A percentile compares a stretch with the other conserved stretches of the same genome.
Evolutionary conservation across 2,329 filamentous ascomycete species (phyloP).

Genomic region (Colletotrichum orbiculare): DNA sequence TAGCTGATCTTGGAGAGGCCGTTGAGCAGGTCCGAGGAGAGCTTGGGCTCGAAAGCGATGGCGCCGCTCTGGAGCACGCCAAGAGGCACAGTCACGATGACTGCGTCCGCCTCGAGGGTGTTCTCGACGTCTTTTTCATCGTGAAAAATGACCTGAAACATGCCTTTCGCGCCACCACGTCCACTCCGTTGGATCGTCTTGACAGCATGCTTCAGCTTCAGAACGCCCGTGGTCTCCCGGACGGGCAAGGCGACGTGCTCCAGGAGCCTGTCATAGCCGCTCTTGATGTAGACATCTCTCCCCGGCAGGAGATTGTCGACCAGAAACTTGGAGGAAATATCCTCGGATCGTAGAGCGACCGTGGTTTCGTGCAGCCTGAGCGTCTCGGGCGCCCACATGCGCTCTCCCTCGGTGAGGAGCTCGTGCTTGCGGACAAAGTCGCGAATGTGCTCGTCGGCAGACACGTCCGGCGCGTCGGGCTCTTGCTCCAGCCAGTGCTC

Average conservation of each 20-base stretch:
- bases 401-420: conserved; percentile 10
- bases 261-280: conserved; percentile 12
- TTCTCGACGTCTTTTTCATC: neutral
- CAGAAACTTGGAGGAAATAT: conserved; percentile 5
- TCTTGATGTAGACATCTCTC: conserved; percentile 13
- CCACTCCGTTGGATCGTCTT: neutral
- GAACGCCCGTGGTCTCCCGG: neutral
- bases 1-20: conserved; percentile 11
- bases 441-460: conserved; percentile 16
- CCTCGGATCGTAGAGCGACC: neutral
- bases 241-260: conserved; percentile 3
- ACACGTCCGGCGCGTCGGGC: neutral
- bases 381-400: conserved; percentile 18
- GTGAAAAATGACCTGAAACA: neutral
- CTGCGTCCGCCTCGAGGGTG: conserved; percentile 3
- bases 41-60: neutral
- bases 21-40: neutral
- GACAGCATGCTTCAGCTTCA: conserved; percentile 7
- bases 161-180: neutral
- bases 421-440: conserved; percentile 4
- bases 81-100: conserved; percentile 11
- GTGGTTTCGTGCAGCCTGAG: conserved; percentile 3
- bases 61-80: conserved; percentile 3
- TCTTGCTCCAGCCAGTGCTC: neutral
- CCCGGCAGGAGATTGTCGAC: conserved; percentile 2